A percentile compares a stretch with the other conserved stretches of the same genome.
phyloP scores from a whole-genome alignment of 495 filamentous ascomycete species.

The Annulohypoxylon bovei region DNA sequence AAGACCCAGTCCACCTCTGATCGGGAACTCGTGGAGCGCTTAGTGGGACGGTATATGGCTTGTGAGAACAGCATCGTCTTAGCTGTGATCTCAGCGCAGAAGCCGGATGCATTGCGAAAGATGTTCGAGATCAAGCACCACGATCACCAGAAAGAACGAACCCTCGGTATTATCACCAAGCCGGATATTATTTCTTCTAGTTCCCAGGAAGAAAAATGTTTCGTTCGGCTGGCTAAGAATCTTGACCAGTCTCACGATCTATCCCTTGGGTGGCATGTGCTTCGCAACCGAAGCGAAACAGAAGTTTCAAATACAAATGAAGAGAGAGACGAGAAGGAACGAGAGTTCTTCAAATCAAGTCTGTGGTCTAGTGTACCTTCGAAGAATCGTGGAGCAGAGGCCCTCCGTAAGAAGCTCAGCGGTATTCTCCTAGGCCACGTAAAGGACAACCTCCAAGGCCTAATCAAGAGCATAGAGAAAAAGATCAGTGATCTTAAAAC shows the following conservation, averaged over 20 bases:
- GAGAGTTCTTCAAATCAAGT: constrained; percentile 52
- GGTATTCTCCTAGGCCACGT: constrained; percentile 46
- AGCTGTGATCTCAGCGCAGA: constrained; percentile 64
- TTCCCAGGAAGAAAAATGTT: constrained; percentile 55
- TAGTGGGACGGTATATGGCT: constrained; percentile 68
- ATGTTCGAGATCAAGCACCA: constrained; percentile 52
- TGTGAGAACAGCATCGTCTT: constrained; percentile 66
- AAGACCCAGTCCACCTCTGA: constrained; percentile 54
- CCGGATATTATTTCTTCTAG: constrained; percentile 57
- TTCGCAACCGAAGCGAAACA: constrained; percentile 67
- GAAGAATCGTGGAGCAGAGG: constrained; percentile 41
- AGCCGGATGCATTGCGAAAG: constrained; percentile 60
- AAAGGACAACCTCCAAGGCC: constrained; percentile 37
- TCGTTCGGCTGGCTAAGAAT: constrained; percentile 62
- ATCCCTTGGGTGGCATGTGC: constrained; percentile 72
- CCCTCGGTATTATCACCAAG: constrained; percentile 69
- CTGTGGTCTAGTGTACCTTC: constrained; percentile 49
- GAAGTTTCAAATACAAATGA: constrained; percentile 40
- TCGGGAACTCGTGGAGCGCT: constrained; percentile 57
- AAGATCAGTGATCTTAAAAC: constrained; percentile 14
- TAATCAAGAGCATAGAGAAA: constrained; percentile 45
- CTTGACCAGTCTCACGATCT: constrained; percentile 58
- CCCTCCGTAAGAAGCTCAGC: constrained; percentile 48
- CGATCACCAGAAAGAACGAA: constrained; percentile 60
- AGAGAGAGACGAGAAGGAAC: constrained; percentile 53